Conservation (phyloP, 75 land plant genomes). For the Cryptomeria japonica region DNA sequence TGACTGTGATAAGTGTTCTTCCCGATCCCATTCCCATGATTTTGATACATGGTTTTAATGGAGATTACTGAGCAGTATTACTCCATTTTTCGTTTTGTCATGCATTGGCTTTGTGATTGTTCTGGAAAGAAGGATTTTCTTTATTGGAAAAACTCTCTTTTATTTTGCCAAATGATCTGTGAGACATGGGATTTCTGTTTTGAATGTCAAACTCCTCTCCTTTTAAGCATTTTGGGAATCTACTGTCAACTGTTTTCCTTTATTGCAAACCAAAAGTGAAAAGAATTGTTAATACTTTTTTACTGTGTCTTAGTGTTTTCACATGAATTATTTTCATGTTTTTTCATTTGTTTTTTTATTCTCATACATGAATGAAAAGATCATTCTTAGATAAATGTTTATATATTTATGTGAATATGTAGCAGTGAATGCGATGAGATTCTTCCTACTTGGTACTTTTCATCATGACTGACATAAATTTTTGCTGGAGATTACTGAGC, state of each 20-base stretch:
- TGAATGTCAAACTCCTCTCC: not conserved
- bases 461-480: not conserved
- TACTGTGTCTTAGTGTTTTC: not conserved
- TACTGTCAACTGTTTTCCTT: not conserved
- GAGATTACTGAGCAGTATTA: not conserved
- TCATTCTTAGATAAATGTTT: not conserved
- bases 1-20: not conserved
- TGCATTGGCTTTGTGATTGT: not conserved
- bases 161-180: not conserved
- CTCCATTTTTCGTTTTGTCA: not conserved
- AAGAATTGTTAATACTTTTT: not conserved
- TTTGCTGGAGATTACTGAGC: not conserved
- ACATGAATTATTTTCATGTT: not conserved
- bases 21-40: not conserved
- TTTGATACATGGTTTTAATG: not conserved
- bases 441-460: not conserved
- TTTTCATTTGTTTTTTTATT: not conserved
- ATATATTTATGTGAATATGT: not conserved
- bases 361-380: not conserved
- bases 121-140: not conserved
- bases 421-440: not conserved
- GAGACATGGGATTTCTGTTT: not conserved
- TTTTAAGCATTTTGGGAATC: not conserved
- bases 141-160: not conserved
- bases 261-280: not conserved